Conservation (phyloP, 2,329 filamentous ascomycete genomes). For the Monosporascus sp. region DNA sequence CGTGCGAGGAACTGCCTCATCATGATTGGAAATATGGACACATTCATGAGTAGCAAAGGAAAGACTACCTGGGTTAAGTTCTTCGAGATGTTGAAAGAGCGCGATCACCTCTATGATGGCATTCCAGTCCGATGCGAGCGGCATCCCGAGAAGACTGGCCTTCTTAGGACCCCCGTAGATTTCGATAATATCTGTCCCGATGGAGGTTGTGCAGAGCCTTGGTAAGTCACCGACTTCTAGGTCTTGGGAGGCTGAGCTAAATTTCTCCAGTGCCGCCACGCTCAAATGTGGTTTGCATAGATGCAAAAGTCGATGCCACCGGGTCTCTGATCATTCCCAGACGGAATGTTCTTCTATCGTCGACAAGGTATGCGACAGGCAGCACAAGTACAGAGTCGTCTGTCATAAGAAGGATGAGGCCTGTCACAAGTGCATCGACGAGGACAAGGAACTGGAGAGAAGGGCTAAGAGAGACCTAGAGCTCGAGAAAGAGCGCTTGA, state of each 20-base stretch:
- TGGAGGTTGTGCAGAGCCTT: slow-evolving; percentile 61
- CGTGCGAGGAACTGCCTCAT: slow-evolving; percentile 60
- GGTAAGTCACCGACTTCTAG: slow-evolving; percentile 39
- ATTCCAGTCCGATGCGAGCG: slow-evolving; percentile 55
- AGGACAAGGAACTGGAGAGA: slow-evolving; percentile 40
- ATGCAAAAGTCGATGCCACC: slow-evolving; percentile 59
- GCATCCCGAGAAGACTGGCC: slow-evolving; percentile 44
- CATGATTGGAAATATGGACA: slow-evolving; percentile 65
- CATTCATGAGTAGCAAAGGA: slow-evolving; percentile 59
- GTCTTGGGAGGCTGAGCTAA: slow-evolving; percentile 4
- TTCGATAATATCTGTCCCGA: slow-evolving; percentile 62
- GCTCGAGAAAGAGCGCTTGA: slow-evolving; percentile 43
- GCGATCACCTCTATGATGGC: slow-evolving; percentile 40
- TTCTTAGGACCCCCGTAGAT: slow-evolving; percentile 46
- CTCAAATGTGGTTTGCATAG: slow-evolving; percentile 54
- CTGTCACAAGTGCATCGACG: slow-evolving; percentile 48
- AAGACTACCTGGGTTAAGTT: slow-evolving; percentile 52
- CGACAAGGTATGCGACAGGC: slow-evolving; percentile 36
- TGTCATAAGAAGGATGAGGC: slow-evolving; percentile 37
- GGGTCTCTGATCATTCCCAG: slow-evolving; percentile 52
- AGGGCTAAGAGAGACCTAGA: slow-evolving; percentile 40
- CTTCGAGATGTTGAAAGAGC: slow-evolving; percentile 48
- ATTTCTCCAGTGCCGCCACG: slow-evolving; percentile 33
- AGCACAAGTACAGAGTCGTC: slow-evolving; percentile 41
- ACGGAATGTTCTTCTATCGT: slow-evolving; percentile 26